Percentiles rank a stretch among this genome's conserved stretches.
Evolutionary conservation across 257 asterid species (phyloP).

Genomic region (Fraxinus excelsior): DNA sequence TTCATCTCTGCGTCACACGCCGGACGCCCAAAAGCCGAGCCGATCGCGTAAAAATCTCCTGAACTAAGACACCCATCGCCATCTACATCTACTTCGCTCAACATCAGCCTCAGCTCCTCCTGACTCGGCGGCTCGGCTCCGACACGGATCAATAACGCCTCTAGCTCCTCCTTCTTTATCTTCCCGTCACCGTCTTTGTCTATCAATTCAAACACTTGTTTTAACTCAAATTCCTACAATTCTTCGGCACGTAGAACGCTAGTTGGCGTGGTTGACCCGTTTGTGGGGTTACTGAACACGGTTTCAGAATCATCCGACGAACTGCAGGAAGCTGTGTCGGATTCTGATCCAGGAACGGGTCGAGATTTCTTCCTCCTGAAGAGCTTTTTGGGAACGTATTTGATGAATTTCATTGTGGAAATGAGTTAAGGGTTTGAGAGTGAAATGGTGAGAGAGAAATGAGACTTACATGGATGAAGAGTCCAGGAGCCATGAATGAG

Average conservation of each 20-base stretch:
- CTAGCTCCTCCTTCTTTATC: constrained; percentile 45
- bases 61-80: constrained; percentile 53
- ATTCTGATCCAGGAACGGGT: too few species aligned
- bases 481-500: too few species aligned
- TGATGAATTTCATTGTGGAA: too few species aligned
- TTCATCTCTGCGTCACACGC: too few species aligned
- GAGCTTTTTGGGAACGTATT: too few species aligned
- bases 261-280: constrained; percentile 42
- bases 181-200: constrained; percentile 55
- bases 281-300: too few species aligned
- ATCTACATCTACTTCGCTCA: constrained; percentile 47
- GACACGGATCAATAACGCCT: constrained; percentile 36
- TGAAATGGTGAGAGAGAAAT: too few species aligned
- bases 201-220: constrained; percentile 52
- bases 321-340: too few species aligned
- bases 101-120: constrained; percentile 45
- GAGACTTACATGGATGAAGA: too few species aligned
- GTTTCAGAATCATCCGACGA: too few species aligned
- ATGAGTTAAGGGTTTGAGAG: too few species aligned
- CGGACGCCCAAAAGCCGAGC: constrained; percentile 52
- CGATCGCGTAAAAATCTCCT: constrained; percentile 52
- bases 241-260: constrained; percentile 43
- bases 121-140: constrained; percentile 46
- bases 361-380: too few species aligned
- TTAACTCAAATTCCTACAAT: constrained; percentile 36